Evolutionary conservation across 257 asterid genomes (phyloP), one percentile per base, ranked within the genome.

Genomic region (Solanum clarkiae): DNA sequence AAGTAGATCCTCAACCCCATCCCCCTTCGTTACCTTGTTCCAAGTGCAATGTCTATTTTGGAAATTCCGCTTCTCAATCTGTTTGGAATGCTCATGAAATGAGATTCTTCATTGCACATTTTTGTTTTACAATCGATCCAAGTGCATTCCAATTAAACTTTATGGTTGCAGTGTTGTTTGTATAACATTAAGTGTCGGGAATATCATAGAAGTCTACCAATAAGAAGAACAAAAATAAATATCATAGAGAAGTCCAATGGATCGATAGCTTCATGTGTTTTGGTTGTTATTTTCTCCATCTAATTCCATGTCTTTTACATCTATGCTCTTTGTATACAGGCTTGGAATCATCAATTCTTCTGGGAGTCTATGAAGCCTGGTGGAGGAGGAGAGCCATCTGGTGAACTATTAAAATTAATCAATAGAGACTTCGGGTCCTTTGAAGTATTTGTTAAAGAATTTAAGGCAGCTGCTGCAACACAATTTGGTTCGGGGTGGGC

Each of bases 401-500:
- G 95, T 59, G 97, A 92, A 77, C 92, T 96, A 87, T 72, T 94
- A 45, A 88, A 89, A 62, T 90, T 95, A 75, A 93, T 96, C 86
- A 90, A 90, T 82, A 93, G 98, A 89, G 99, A 96, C 88, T 95
- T 96, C 57, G 99, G 98, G 74, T 95, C 98, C 86, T 96, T 92
- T 69, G 97, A 95, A 65, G 93, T 86, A 69, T 95, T 95, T 88
- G 92, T 91, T 32, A 89, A 80, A 45, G 95, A 93, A 86, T 92
- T 96, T 88, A 96, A 93, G 92, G 86, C 95, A 32, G 99, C 97
- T 84, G 99, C 98, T 75, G 90, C 94, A 20, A 94, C 97, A 29
- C 99, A 96, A 84, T 95, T 93, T 84, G 99, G 98, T 80, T 96
- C 98, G 54, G 99, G 99, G 84, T 96, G 99, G 99, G 96, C 98